Conservation (phyloP, 192 early-diverging fungal species). For the Piromyces finnis region DNA sequence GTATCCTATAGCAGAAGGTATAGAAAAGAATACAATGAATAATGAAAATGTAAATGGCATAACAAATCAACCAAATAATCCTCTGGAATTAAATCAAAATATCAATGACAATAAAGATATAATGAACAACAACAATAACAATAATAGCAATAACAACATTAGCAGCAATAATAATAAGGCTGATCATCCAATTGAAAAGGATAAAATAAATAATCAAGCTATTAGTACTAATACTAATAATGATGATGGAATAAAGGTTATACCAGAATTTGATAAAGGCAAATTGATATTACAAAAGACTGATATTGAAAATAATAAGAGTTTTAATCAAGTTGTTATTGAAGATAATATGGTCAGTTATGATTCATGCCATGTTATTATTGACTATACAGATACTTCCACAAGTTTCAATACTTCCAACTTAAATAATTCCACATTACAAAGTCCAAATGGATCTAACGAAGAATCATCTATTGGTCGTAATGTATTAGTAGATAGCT, state of each 20-base stretch:
- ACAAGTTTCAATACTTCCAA: neutral
- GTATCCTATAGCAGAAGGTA: too few species aligned
- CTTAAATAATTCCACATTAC: too few species aligned
- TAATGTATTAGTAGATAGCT: neutral
- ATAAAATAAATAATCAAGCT: too few species aligned
- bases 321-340: neutral
- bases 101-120: too few species aligned
- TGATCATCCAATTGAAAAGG: too few species aligned
- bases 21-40: too few species aligned
- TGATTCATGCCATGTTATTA: neutral
- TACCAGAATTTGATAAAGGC: neutral
- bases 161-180: too few species aligned
- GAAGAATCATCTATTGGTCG: neutral
- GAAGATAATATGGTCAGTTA: neutral
- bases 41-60: too few species aligned
- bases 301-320: neutral
- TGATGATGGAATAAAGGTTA: neutral
- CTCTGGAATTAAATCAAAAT: too few species aligned
- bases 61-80: too few species aligned
- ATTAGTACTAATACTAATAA: neutral
- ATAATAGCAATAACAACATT: too few species aligned
- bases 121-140: too few species aligned
- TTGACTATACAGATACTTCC: neutral
- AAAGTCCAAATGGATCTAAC: neutral
- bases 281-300: neutral